Evolutionary conservation across 441 rosid genomes (phyloP), one percentile per base, ranked within the genome.

Genomic region (Croton setiger): DNA sequence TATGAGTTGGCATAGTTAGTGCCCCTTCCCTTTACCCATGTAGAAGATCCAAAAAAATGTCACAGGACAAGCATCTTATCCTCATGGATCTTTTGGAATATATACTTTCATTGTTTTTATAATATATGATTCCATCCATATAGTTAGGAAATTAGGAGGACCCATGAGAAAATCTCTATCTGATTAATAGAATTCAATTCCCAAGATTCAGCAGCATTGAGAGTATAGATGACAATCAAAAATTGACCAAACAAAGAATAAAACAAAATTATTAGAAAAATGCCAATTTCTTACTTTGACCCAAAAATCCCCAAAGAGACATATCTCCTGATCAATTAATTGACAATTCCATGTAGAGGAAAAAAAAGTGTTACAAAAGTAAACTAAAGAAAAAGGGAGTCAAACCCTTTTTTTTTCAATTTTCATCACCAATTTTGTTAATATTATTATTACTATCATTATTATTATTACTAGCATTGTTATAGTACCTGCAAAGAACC

Each of bases 401-500:
- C 67, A 76, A 78, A 44, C 77, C 78, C 75, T 72, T 76, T 45
- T 45, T 45, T 3, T 27, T 14, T 48, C 52, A 48, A 48, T 48
- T 48, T 37, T 63, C 72, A 66, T 67, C 47, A 55, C 44, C 57
- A 41, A 14, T 55, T 44, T 12, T 66, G 55, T 23, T 47, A 0
- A 27, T 27, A 33, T 31, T 55, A 27, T 39, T 63, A 47, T 43
- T 27, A 33, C 17, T 55, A 27, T 39, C 61, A 47, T 43, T 71
- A 23, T 72, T 47, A 13, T 47, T 47, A 39, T 1, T 52, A 53
- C 12, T 43, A 53, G 13, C 51, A 35, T 39, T 64, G 41, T 37
- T 71, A 21, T 71, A 23, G 81, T 90, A 83, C 87, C 89, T 81
- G 84, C 99, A 89, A 45, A 92, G 77, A 54, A 88, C 97, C 83